Evolutionary conservation across 108 stramenopile genomes (phyloP).

Genomic region (Cyclotella atomus): DNA sequence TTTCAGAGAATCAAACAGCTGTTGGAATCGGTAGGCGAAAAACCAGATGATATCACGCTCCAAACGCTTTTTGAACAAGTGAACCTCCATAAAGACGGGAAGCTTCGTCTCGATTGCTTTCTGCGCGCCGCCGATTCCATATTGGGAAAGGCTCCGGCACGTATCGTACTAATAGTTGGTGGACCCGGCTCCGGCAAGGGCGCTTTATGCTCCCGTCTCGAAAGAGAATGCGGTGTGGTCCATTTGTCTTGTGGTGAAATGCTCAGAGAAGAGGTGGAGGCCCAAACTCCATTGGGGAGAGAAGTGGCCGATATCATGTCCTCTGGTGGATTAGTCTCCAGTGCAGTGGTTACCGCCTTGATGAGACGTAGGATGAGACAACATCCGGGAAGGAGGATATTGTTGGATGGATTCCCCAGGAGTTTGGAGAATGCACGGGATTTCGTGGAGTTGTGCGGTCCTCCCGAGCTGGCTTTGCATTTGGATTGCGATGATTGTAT

Average conservation of each 20-base stretch:
- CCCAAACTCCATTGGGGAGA: constrained; percentile 77
- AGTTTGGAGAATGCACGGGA: constrained; percentile 74
- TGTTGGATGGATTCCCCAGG: constrained; percentile 92
- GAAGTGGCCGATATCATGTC: constrained; percentile 89
- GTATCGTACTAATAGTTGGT: constrained; percentile 91
- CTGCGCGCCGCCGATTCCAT: constrained; percentile 52
- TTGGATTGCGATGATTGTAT: constrained; percentile 81
- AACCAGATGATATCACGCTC: constrained; percentile 50
- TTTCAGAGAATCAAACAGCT: constrained; percentile 44
- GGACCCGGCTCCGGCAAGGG: constrained; percentile 98
- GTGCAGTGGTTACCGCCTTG: constrained; percentile 76
- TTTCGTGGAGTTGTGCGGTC: constrained; percentile 72
- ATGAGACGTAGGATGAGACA: constrained; percentile 77
- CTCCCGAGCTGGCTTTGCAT: constrained; percentile 80
- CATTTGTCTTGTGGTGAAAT: constrained; percentile 94
- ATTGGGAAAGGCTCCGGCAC: constrained; percentile 66
- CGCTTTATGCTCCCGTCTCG: constrained; percentile 71
- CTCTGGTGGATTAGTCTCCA: constrained; percentile 75
- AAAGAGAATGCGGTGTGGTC: constrained; percentile 80
- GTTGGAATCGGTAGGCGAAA: constrained; percentile 64
- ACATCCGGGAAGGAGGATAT: constrained; percentile 74
- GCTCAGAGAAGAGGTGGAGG: constrained; percentile 87
- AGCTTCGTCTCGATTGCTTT: constrained; percentile 68
- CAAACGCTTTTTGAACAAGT: constrained; percentile 57
- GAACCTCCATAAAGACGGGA: constrained; percentile 61